phyloP scores from a whole-genome alignment of 2,329 filamentous ascomycete genomes.

The Pseudocercospora musae region DNA sequence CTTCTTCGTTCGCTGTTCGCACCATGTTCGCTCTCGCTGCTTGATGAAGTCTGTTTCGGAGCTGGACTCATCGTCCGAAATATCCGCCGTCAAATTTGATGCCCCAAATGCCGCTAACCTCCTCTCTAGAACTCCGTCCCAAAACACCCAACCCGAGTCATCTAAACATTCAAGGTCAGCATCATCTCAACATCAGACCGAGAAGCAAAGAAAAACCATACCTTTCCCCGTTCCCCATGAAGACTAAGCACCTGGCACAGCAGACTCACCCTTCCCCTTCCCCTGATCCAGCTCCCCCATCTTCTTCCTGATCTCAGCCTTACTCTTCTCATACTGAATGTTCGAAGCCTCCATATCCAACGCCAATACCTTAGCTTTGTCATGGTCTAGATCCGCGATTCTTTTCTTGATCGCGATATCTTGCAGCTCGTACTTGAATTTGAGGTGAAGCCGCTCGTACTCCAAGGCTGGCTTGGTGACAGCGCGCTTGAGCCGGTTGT shows the following conservation, averaged over 20 bases:
- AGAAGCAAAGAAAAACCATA: too few species aligned
- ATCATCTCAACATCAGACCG: neutral
- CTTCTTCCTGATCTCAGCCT: conserved; percentile 4
- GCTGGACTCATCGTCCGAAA: neutral
- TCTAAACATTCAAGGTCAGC: neutral
- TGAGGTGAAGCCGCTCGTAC: conserved; percentile 1
- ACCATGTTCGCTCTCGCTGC: neutral
- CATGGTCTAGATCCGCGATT: conserved; percentile 3
- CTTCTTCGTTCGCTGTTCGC: neutral
- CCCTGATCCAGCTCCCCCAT: neutral
- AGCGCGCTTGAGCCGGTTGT: neutral
- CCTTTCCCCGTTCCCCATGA: too few species aligned
- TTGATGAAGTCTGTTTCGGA: neutral
- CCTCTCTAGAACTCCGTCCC: neutral
- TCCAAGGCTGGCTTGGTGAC: conserved; percentile 1
- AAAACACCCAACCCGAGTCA: neutral
- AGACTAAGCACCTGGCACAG: neutral
- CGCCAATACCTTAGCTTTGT: neutral
- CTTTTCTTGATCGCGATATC: conserved; percentile 9
- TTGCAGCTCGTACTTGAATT: conserved; percentile 5
- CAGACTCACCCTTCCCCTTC: neutral
- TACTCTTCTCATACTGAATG: conserved; percentile 5
- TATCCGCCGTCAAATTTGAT: neutral
- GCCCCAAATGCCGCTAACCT: neutral
- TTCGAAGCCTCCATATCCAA: conserved; percentile 7